These are phyloP conservation scores for Sporisorium scitamineum DNA, from an alignment of 1,284 basidiomycete species.

Conservation along the genomic window DNA sequence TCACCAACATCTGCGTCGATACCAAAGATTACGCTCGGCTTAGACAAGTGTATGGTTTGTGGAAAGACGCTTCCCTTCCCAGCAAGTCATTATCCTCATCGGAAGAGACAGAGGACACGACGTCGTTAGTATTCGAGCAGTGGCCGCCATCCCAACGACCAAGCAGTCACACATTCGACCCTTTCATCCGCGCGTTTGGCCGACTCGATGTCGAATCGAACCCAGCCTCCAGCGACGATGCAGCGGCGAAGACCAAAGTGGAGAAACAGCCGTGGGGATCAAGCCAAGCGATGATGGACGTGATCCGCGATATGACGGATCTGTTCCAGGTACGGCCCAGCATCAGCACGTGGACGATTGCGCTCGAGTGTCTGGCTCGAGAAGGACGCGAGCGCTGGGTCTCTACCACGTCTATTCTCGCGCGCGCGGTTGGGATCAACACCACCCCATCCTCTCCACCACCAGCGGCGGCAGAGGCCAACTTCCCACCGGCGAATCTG, in stretches of 20 bases:
- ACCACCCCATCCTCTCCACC: conserved; percentile 5
- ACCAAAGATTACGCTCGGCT: conserved; percentile 30
- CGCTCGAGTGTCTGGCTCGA: conserved; percentile 37
- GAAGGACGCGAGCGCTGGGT: conserved; percentile 30
- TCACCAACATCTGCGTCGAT: conserved; percentile 24
- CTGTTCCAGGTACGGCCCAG: conserved; percentile 19
- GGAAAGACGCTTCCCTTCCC: conserved; percentile 21
- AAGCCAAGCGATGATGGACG: conserved; percentile 22
- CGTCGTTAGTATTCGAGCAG: conserved; percentile 14
- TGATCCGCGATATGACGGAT: conserved; percentile 47
- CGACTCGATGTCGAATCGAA: conserved; percentile 19
- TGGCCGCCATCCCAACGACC: conserved; percentile 43
- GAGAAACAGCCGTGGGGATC: conserved; percentile 28
- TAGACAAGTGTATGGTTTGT: conserved; percentile 15
- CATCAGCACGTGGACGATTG: conserved; percentile 47
- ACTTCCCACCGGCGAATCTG: conserved; percentile 28
- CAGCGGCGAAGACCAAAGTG: neutral
- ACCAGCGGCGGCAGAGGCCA: neutral
- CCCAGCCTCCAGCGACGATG: neutral
- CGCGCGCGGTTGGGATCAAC: conserved; percentile 35
- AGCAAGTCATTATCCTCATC: neutral
- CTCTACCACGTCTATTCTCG: conserved; percentile 15
- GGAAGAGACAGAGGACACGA: neutral
- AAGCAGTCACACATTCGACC: conserved; percentile 36
- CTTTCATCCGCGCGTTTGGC: conserved; percentile 37